Evolutionary conservation across 768 basidiomycete species (phyloP), one percentile per base, ranked within the genome.

Genomic region (Kwoniella heveanensis): DNA sequence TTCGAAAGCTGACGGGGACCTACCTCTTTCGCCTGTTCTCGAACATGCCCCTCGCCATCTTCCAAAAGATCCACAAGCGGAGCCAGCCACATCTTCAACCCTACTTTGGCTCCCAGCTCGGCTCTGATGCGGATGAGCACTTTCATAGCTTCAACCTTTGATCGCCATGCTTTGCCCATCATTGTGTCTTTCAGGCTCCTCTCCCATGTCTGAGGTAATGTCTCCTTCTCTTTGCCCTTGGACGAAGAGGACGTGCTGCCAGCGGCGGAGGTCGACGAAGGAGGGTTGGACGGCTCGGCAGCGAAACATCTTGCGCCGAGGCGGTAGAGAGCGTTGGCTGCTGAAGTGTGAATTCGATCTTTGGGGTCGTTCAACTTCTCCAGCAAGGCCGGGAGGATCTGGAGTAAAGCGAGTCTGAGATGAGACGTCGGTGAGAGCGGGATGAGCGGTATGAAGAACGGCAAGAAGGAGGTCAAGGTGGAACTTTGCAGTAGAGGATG

Each of bases 21-120:
- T 51, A 73, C 77, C 54, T 86, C 85, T 53, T 88, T 86, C 8
- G 94, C 88, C 75, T 88, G 88, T 59, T 92, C 89, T 48, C 96
- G 88, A 56, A 98, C 96, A 69, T 87, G 86, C 21, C 89, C 86
- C 74, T 99, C 96, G 0, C 87, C 86, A 80, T 98, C 95, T 82
- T 97, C 91, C 29, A 99, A 83, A 39, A 88, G 83, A 59, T 88
- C 90, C 32, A 97, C 91, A 54, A 99, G 85, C 13, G 84, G 81
- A 1, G 89, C 80, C 30, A 95, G 85, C 80, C 89, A 97, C 5
- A 90, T 85, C 49, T 76, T 77, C 52, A 79, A 57, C 12, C 68
- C 62, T 25, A 74, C 47, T 53, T 54, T 70, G 13, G 48, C 22
- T 7, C 64, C 67, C 52, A 63, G 36, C 25, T 76, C 72, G 5